A percentile compares a stretch with the other conserved stretches of the same genome.
Conservation (phyloP, 2,329 filamentous ascomycete genomes). For the Zopfia rhizophila region DNA sequence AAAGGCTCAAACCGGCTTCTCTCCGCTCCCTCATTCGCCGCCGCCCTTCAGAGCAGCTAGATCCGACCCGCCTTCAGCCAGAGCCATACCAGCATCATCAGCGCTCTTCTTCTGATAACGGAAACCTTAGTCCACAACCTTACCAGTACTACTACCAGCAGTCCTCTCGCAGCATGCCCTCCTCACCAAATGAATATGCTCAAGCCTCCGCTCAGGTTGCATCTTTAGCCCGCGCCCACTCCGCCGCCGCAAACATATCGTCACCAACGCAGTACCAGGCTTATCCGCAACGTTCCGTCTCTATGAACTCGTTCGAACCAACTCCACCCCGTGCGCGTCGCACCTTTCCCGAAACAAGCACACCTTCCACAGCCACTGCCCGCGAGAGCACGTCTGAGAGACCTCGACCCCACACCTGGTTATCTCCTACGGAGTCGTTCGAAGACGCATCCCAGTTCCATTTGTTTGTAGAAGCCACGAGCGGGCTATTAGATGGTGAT, state of each 20-base stretch:
- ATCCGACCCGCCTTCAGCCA: slow-evolving; percentile 35
- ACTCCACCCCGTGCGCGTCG: slow-evolving; percentile 32
- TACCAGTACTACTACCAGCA: slow-evolving; percentile 24
- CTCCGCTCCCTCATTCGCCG: slow-evolving; percentile 41
- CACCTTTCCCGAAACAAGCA: slow-evolving; percentile 39
- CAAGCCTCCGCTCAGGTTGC: slow-evolving; percentile 24
- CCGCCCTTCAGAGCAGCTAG: slow-evolving; percentile 31
- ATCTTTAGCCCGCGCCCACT: slow-evolving; percentile 31
- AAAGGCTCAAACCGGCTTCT: slow-evolving; percentile 32
- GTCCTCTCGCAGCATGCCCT: slow-evolving; percentile 49
- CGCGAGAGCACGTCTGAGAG: slow-evolving; percentile 29
- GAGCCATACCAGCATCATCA: slow-evolving; percentile 30
- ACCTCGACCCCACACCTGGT: slow-evolving; percentile 45
- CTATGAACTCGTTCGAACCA: slow-evolving; percentile 33
- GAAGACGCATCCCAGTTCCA: slow-evolving; percentile 49
- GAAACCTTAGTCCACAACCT: slow-evolving; percentile 36
- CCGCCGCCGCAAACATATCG: slow-evolving; percentile 31
- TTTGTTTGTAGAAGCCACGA: slow-evolving; percentile 53
- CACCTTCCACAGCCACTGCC: slow-evolving; percentile 25
- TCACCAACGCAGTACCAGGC: slow-evolving; percentile 28
- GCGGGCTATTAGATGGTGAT: slow-evolving; percentile 38
- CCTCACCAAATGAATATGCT: slow-evolving; percentile 36
- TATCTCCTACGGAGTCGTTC: slow-evolving; percentile 48
- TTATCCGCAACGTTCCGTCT: slow-evolving; percentile 21
- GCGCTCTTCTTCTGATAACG: slow-evolving; percentile 31